Percentiles rank a stretch among this genome's conserved stretches.
These are phyloP conservation scores for Globisporangium cylindrosporum DNA, from an alignment of 352 stramenopile species.

Conservation along the genomic window DNA sequence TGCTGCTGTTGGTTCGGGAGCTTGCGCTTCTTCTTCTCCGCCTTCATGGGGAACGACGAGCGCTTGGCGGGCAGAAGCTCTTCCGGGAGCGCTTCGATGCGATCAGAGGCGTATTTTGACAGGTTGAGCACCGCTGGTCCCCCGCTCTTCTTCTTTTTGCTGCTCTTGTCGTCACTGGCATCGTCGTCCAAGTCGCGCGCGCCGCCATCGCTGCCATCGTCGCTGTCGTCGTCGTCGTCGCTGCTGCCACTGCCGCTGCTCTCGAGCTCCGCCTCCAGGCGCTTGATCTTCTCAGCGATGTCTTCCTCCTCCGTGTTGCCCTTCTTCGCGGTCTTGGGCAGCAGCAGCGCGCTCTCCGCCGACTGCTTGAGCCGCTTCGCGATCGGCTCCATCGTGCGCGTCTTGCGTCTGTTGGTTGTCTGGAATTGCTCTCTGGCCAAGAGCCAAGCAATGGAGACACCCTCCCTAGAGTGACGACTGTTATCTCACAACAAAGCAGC, in stretches of 20 bases:
- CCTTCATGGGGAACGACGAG: constrained; percentile 19
- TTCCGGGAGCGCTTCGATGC: constrained; percentile 58
- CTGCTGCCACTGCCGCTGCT: constrained; percentile 15
- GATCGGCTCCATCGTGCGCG: constrained; percentile 61
- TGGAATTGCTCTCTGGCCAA: background rate
- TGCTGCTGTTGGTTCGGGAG: constrained; percentile 25
- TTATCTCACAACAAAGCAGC: too few species aligned
- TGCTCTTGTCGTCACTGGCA: background rate
- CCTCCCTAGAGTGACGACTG: too few species aligned
- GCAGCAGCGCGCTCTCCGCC: constrained; percentile 51
- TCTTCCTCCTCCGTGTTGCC: constrained; percentile 41
- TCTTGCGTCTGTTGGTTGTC: background rate
- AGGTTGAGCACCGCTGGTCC: constrained; percentile 47
- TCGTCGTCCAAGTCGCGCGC: constrained; percentile 29
- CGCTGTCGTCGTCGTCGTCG: background rate
- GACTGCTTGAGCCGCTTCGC: constrained; percentile 81
- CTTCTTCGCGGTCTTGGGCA: constrained; percentile 19
- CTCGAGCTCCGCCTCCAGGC: constrained; percentile 68
- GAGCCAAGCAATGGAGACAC: too few species aligned
- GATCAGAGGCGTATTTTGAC: constrained; percentile 62
- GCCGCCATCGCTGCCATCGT: background rate
- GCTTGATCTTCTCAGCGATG: constrained; percentile 62
- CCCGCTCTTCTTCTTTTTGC: background rate
- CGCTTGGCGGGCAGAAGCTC: constrained; percentile 45
- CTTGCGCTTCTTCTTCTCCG: constrained; percentile 46